phyloP scores from a whole-genome alignment of 148 eudicot genomes.

The Chenopodium berlandieri region DNA sequence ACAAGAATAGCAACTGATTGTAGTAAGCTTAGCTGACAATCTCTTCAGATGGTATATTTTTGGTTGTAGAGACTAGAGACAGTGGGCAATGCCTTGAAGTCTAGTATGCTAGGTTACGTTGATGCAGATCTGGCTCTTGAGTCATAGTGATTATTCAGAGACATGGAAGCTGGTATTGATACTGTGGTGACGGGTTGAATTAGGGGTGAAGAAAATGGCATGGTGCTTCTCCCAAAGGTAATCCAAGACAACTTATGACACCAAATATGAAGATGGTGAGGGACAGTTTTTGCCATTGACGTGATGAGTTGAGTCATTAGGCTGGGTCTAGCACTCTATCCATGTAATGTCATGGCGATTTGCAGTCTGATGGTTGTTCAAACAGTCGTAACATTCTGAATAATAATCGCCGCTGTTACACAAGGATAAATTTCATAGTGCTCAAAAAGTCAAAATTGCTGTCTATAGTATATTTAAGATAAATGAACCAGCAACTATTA shows the following conservation, averaged over 20 bases:
- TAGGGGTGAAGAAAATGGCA: neutral
- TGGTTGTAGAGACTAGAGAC: neutral
- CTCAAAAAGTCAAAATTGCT: neutral
- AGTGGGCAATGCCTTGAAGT: neutral
- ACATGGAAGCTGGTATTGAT: neutral
- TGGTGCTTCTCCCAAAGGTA: neutral
- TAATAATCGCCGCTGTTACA: neutral
- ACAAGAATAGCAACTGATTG: neutral
- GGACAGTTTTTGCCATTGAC: neutral
- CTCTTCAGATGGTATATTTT: neutral
- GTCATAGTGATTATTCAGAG: neutral
- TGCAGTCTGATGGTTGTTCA: neutral
- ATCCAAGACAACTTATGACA: neutral
- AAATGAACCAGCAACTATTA: neutral
- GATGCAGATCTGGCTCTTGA: neutral
- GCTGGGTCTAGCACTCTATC: neutral
- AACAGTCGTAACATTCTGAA: neutral
- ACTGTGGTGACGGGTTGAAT: neutral
- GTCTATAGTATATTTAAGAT: neutral
- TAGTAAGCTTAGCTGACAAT: neutral
- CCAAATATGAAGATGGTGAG: neutral
- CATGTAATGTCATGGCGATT: neutral
- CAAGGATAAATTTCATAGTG: neutral
- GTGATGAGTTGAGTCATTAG: neutral
- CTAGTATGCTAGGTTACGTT: neutral